Conservation (phyloP, 2,329 filamentous ascomycete species). For the Talaromyces sp. region DNA sequence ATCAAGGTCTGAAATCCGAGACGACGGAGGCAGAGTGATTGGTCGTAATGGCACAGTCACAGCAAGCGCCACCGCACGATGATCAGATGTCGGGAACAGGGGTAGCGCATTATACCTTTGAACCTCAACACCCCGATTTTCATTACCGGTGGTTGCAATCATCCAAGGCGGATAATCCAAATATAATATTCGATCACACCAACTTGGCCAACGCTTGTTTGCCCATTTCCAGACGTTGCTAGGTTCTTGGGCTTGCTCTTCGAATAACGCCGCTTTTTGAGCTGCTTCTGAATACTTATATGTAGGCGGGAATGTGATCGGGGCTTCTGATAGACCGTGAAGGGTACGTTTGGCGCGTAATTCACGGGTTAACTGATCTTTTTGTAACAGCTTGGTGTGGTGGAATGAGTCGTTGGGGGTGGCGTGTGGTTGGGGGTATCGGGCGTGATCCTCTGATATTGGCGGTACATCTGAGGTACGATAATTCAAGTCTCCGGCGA, state of each 20-base stretch:
- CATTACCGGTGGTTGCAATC: constrained; percentile 16
- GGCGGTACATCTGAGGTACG: constrained; percentile 69
- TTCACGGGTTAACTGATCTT: constrained; percentile 77
- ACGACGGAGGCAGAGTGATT: constrained; percentile 30
- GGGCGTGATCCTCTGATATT: constrained; percentile 48
- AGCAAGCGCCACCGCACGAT: constrained; percentile 74
- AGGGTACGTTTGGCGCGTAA: constrained; percentile 63
- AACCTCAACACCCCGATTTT: constrained; percentile 36
- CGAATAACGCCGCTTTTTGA: constrained; percentile 32
- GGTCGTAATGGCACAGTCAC: constrained; percentile 57
- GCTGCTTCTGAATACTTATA: constrained; percentile 71
- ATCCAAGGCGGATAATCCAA: constrained; percentile 57
- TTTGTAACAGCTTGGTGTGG: constrained; percentile 61
- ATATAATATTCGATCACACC: constrained; percentile 89
- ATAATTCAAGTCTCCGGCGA: constrained; percentile 93
- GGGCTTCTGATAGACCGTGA: constrained; percentile 70
- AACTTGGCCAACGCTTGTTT: constrained; percentile 77
- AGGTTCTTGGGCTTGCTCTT: constrained; percentile 21
- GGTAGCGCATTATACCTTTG: constrained; percentile 69
- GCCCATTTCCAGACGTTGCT: constrained; percentile 65
- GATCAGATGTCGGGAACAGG: constrained; percentile 76
- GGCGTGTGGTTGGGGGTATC: constrained; percentile 59
- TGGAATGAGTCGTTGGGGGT: constrained; percentile 51
- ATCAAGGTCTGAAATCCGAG: constrained; percentile 20
- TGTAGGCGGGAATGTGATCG: constrained; percentile 77